Conservation (phyloP, 768 basidiomycete species). For the Lyophyllum atratum region DNA sequence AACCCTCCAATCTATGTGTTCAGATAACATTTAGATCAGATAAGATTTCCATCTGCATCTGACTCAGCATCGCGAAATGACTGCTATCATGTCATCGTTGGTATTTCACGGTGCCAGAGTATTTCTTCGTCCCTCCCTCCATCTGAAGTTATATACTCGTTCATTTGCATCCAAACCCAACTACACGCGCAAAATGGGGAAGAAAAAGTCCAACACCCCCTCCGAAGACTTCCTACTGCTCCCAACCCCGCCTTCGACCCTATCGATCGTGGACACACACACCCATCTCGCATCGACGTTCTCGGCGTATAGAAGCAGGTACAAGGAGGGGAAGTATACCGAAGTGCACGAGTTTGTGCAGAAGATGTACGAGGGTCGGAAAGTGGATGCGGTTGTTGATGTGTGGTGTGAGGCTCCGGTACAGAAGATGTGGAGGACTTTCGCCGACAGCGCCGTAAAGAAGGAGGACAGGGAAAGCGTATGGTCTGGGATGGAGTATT, state of each 20-base stretch:
- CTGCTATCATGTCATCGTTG: too few species aligned
- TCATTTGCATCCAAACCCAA: neutral
- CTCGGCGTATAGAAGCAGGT: conserved; percentile 59
- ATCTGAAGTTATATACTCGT: neutral
- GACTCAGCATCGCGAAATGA: too few species aligned
- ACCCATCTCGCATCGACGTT: conserved; percentile 82
- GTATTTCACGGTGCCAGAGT: too few species aligned
- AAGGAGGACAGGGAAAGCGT: conserved; percentile 44
- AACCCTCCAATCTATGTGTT: too few species aligned
- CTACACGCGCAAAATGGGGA: conserved; percentile 31
- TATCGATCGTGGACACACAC: conserved; percentile 77
- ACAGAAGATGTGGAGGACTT: conserved; percentile 59
- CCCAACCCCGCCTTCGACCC: conserved; percentile 34
- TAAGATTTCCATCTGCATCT: too few species aligned
- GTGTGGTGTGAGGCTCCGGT: conserved; percentile 90
- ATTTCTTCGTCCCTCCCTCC: neutral
- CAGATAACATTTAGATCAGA: too few species aligned
- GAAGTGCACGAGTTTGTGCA: conserved; percentile 72
- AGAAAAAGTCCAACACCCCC: conserved; percentile 39
- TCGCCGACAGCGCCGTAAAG: conserved; percentile 70
- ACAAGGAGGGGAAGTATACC: conserved; percentile 53
- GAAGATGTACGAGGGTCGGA: conserved; percentile 56
- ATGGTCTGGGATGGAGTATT: conserved; percentile 77
- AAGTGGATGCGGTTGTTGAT: conserved; percentile 72
- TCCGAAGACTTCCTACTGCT: conserved; percentile 38